Evolutionary conservation across 352 stramenopile species (phyloP).

Genomic region (Saprolegnia parasitica): DNA sequence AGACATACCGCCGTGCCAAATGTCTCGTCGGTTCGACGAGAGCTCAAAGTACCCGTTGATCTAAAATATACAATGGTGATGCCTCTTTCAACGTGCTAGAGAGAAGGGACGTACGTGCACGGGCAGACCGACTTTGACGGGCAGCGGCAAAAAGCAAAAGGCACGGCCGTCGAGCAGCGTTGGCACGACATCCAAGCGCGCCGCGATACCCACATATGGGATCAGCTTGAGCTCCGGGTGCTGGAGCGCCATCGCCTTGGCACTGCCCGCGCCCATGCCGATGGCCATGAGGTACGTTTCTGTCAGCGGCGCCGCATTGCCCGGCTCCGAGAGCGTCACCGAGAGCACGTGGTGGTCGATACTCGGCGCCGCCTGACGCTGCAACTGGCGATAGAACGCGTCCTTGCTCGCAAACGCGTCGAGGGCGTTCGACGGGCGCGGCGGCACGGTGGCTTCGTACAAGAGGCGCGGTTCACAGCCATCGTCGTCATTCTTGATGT

Average conservation of each 20-base stretch:
- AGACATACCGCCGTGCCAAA: conserved; percentile 54
- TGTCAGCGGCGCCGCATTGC: background rate
- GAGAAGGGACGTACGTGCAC: conserved; percentile 63
- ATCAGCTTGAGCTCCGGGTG: conserved; percentile 82
- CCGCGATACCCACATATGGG: conserved; percentile 82
- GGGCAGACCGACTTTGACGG: conserved; percentile 78
- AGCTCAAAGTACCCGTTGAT: conserved; percentile 94
- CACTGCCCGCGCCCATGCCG: conserved; percentile 74
- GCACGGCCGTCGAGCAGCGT: conserved; percentile 51
- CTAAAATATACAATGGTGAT: too few relatives aligned
- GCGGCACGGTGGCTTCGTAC: conserved; percentile 56
- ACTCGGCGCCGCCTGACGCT: conserved; percentile 5
- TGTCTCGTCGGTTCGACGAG: conserved; percentile 80
- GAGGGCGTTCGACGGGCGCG: conserved; percentile 16
- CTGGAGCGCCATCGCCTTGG: conserved; percentile 71
- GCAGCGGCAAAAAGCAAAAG: conserved; percentile 92
- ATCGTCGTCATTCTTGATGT: conserved; percentile 56
- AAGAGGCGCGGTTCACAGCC: conserved; percentile 44
- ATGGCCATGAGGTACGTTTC: conserved; percentile 87
- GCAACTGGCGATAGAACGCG: conserved; percentile 60
- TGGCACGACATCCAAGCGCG: conserved; percentile 43
- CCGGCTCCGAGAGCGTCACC: conserved; percentile 32
- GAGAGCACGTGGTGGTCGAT: conserved; percentile 39
- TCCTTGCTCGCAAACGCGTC: conserved; percentile 36
- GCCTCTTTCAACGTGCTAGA: too few relatives aligned